These are phyloP conservation scores for Gymnopilus dilepis DNA, from an alignment of 768 basidiomycete genomes.

Conservation along the genomic window DNA sequence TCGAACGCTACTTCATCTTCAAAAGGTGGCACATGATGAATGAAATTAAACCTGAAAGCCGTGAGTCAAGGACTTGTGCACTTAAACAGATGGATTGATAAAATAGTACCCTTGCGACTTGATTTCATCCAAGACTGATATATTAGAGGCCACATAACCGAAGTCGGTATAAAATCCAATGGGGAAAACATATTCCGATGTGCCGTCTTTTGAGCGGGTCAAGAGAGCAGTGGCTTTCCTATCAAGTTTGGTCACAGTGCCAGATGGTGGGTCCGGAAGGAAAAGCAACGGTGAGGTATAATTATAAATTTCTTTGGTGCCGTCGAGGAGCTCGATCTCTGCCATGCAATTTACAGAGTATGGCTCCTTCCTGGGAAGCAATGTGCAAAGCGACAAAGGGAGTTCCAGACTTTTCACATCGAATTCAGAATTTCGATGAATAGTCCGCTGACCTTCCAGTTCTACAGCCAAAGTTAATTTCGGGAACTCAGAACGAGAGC, in stretches of 20 bases:
- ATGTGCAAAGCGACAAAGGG: constrained; percentile 8
- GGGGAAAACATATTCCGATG: constrained; percentile 49
- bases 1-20: constrained; percentile 49
- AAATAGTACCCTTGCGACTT: constrained; percentile 53
- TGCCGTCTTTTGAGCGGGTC: constrained; percentile 35
- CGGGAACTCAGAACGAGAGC: not conserved
- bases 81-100: constrained; percentile 1
- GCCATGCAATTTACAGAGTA: constrained; percentile 7
- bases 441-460: not conserved
- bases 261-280: constrained; percentile 40
- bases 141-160: constrained; percentile 43
- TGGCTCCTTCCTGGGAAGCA: constrained; percentile 10
- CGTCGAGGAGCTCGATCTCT: not conserved
- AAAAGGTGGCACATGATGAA: constrained; percentile 64
- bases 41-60: constrained; percentile 26
- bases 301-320: not conserved
- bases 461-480: not conserved
- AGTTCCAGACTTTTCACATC: constrained; percentile 8
- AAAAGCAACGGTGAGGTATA: constrained; percentile 32
- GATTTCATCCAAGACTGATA: constrained; percentile 47
- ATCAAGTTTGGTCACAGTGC: constrained; percentile 54
- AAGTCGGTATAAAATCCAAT: constrained; percentile 61
- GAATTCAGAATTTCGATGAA: not conserved
- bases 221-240: constrained; percentile 49
- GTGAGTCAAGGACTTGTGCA: not conserved